Base-by-base conservation (phyloP, 2,329 filamentous ascomycete species). In the Epichloe baconii region DNA sequence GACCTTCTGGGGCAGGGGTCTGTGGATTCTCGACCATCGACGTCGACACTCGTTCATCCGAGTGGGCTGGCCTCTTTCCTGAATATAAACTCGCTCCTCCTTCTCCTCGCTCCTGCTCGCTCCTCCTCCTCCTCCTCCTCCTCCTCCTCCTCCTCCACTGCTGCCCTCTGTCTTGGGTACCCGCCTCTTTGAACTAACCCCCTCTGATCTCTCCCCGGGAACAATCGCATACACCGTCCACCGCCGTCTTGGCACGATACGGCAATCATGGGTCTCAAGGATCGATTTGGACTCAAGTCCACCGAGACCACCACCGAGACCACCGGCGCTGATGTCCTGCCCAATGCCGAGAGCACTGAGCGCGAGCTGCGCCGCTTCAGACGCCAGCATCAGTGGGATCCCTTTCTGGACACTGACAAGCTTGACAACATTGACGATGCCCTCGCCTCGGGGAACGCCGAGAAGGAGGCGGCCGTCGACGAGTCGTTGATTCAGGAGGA, bases 341-440 rank as follows among this genome's bases (percentile, higher is more conserved):
- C 58, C 26, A 51, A 49, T 11, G 44, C 52, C 17, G 56, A 52
- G 23, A 48, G 51, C 41, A 52, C 53, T 19, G 61, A 65, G 42
- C 54, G 51, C 31, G 62, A 66, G 52, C 59, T 71, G 47, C 66
- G 67, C 47, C 59, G 71, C 44, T 71, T 78, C 55, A 70, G 73
- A 57, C 66, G 71, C 49, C 69, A 74, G 53, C 77, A 79, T 57
- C 68, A 72, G 48, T 78, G 75, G 68, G 78, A 81, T 59, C 77
- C 76, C 44, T 80, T 80, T 54, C 59, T 82, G 52, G 74, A 75
- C 2, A 62, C 74, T 40, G 73, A 77, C 47, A 69, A 76, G 26
- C 67, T 74, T 44, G 71, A 78, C n/a, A 71, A 69, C 53, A 68
- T 79, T 43, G 73, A 79, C 42, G 66, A 71, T 35, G 72, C 70